phyloP scores from a whole-genome alignment of 1,284 basidiomycete species.

The Cutaneotrichosporon sp. region DNA sequence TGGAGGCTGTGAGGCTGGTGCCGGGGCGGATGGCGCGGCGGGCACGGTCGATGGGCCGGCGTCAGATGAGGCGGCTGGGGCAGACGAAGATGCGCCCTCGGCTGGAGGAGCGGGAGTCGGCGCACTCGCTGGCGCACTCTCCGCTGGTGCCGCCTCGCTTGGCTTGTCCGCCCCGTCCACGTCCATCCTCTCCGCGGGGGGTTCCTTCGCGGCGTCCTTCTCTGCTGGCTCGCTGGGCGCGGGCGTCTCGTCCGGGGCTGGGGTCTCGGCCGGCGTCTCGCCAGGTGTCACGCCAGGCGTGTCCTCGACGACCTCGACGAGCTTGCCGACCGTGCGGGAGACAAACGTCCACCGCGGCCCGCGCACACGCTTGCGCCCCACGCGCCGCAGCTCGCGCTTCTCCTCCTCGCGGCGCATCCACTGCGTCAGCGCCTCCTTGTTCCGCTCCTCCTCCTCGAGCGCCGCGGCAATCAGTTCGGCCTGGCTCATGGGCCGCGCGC shows the following conservation, averaged over 20 bases:
- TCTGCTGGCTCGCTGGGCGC: not conserved
- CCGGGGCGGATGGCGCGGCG: not conserved
- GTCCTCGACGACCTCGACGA: constrained; percentile 40
- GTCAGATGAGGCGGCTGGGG: too few relatives aligned
- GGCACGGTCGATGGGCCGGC: not conserved
- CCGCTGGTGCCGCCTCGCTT: not conserved
- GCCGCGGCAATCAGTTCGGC: constrained; percentile 58
- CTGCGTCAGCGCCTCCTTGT: constrained; percentile 55
- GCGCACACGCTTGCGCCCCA: constrained; percentile 53
- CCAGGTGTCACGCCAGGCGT: not conserved
- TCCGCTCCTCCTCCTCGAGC: constrained; percentile 58
- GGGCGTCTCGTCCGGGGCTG: not conserved
- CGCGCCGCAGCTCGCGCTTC: constrained; percentile 52
- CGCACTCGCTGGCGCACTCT: not conserved
- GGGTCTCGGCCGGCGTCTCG: constrained; percentile 5
- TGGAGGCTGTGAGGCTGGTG: not conserved
- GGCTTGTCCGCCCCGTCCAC: not conserved
- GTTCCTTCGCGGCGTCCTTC: not conserved
- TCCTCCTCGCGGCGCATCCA: constrained; percentile 58
- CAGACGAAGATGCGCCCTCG: not conserved
- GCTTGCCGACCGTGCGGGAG: constrained; percentile 50
- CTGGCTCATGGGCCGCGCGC: constrained; percentile 51
- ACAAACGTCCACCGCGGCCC: constrained; percentile 57
- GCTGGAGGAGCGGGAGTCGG: not conserved
- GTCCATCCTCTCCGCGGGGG: not conserved